phyloP scores from a whole-genome alignment of 768 basidiomycete genomes.

The Serendipita vermifera region DNA sequence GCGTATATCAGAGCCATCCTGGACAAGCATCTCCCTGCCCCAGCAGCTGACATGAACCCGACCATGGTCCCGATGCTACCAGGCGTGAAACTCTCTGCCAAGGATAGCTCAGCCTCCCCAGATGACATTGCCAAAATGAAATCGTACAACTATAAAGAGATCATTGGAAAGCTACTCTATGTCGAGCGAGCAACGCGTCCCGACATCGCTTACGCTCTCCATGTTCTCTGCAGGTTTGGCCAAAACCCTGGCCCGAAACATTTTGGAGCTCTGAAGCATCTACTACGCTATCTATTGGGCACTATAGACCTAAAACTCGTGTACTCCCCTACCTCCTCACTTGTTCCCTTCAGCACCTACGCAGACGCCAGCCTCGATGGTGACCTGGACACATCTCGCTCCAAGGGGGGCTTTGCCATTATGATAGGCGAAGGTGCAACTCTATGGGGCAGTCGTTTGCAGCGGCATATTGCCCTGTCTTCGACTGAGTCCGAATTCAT shows the following conservation, averaged over 20 bases:
- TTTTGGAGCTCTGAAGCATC: not conserved
- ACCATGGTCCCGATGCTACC: not conserved
- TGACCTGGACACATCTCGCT: conserved; percentile 13
- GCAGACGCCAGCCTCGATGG: conserved; percentile 24
- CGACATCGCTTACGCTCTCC: conserved; percentile 22
- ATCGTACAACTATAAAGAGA: no score
- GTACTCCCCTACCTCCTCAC: not conserved
- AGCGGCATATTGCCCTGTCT: conserved; percentile 17
- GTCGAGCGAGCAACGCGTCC: conserved; percentile 14
- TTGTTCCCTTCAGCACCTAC: conserved; percentile 16
- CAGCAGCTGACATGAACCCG: not conserved
- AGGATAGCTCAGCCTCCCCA: not conserved
- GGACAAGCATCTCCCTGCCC: not conserved
- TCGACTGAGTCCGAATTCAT: conserved; percentile 20
- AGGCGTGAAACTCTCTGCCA: not conserved
- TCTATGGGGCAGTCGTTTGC: conserved; percentile 16
- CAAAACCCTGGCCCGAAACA: conserved; percentile 5
- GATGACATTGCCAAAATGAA: not conserved
- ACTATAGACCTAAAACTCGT: not conserved
- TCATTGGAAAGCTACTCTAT: not conserved
- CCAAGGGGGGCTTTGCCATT: conserved; percentile 18
- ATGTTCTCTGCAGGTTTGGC: conserved; percentile 22
- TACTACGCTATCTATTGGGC: not conserved
- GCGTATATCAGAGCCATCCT: not conserved
- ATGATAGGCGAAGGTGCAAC: conserved; percentile 17